Conservation (phyloP, 1,284 basidiomycete species). For the Boletellus deceptivus region DNA sequence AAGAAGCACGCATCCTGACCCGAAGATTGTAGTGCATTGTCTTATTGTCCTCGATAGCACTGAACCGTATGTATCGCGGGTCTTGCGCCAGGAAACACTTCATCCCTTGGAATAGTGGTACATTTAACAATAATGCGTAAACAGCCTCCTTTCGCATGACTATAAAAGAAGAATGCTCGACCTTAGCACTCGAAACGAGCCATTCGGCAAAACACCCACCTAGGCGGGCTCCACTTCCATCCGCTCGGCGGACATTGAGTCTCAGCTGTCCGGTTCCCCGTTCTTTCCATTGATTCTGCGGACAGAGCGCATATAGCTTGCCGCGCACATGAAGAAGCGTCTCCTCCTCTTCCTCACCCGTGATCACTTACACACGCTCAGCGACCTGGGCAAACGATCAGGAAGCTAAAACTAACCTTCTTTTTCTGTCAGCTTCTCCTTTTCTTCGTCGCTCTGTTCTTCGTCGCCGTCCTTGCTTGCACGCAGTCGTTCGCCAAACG, state of each 20-base stretch:
- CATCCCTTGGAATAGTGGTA: conserved; percentile 86
- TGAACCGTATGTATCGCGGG: conserved; percentile 76
- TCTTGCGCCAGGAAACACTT: conserved; percentile 75
- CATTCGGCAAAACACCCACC: conserved; percentile 43
- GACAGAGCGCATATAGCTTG: conserved; percentile 76
- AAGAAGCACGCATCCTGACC: conserved; percentile 42
- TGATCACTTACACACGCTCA: conserved; percentile 55
- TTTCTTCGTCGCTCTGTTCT: conserved; percentile 46
- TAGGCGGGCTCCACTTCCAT: conserved; percentile 72
- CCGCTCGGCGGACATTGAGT: conserved; percentile 71
- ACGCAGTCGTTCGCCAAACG: conserved; percentile 63
- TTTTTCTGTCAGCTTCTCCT: conserved; percentile 51
- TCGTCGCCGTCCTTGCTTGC: conserved; percentile 57
- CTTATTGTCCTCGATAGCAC: conserved; percentile 65
- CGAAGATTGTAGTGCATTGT: conserved; percentile 75
- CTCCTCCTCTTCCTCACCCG: conserved; percentile 91
- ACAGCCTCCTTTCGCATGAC: conserved; percentile 97
- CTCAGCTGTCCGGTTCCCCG: conserved; percentile 81
- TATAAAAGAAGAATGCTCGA: conserved; percentile 29
- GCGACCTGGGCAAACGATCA: not conserved
- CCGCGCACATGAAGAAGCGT: conserved; percentile 83
- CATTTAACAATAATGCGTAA: conserved; percentile 81
- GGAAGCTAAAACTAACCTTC: conserved; percentile 50
- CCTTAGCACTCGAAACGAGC: too few relatives aligned
- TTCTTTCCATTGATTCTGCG: conserved; percentile 79